These are phyloP conservation scores for Rosa chinensis DNA, from an alignment of 306 rosid genomes.

Conservation along the genomic window DNA sequence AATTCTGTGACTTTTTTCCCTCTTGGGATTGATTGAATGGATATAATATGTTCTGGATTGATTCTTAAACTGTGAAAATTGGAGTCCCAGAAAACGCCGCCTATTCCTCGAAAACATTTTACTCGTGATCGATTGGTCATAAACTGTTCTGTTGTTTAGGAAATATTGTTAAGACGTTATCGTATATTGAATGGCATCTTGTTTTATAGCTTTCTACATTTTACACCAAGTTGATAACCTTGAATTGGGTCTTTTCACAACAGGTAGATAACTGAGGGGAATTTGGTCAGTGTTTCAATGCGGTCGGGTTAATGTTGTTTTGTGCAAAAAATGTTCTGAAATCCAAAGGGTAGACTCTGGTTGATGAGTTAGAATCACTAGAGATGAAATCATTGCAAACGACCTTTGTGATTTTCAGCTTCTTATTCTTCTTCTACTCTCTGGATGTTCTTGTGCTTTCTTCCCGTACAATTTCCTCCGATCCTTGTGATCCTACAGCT, in stretches of 20 bases:
- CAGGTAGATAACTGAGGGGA: conserved; percentile 1
- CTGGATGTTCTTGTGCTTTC: conserved; percentile 20
- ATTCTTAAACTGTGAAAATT: neutral
- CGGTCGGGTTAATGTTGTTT: neutral
- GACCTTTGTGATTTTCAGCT: neutral
- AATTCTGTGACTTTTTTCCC: neutral
- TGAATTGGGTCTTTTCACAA: conserved; percentile 1
- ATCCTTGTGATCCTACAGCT: conserved; percentile 35
- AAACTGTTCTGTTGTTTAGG: neutral
- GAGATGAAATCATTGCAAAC: conserved; percentile 25
- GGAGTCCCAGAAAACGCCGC: neutral
- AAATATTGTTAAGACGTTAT: neutral
- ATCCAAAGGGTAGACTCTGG: neutral
- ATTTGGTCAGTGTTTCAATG: neutral
- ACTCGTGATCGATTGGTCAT: neutral
- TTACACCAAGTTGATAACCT: neutral
- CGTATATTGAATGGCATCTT: no score
- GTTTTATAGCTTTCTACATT: neutral
- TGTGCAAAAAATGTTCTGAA: neutral
- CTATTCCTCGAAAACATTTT: neutral
- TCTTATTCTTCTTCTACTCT: conserved; percentile 16
- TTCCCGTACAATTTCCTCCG: conserved; percentile 9
- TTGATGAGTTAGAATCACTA: conserved; percentile 2
- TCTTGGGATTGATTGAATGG: neutral
- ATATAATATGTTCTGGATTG: neutral